Base-by-base conservation (phyloP, 306 rosid genomes). In the Ormosia emarginata region DNA sequence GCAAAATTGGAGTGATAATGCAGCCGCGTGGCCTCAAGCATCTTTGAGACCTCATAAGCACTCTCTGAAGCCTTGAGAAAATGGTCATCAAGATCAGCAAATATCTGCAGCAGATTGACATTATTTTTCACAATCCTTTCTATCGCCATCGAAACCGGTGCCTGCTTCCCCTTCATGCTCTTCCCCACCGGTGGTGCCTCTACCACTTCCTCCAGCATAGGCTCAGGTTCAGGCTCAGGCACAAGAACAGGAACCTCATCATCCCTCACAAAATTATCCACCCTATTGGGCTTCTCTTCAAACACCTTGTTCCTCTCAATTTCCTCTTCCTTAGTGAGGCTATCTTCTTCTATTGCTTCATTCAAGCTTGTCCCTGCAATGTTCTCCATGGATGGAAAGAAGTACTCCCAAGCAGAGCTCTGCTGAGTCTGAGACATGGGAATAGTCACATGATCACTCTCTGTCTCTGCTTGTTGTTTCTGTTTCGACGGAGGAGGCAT, bases 1-100 rank as follows among this genome's bases (percentile, higher is more conserved):
- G 99, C 99, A 64, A 92, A 96, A 84, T 96, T 96, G 29, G 99
- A 96, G 89, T 96, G 99, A 88, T 93, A 96, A 69, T 96, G 97
- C 44, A 96, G 86, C 55, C 94, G 75, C 1, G 98, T 93, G 0
- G 99, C 98, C 87, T 93, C 98, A 15, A 96, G 93, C 98, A 96
- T 85, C 93, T 96, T 93, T 6, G 99, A 92, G 81, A 96, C 98
- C 46, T 91, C 98, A 41, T 90, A 94, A 61, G 97, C 97, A 82
- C 92, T 88, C 83, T 96, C 92, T 0, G 98, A 93, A 80, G 99
- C 99, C 85, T 90, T 90, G 53, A 96, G 93, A 84, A 96, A 96
- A 80, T 92, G 85, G 30, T 93, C 97, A 80, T 96, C 99, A 33
- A 96, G 90, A 0, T 73, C 85, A 56, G 56, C 49, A 88, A 90